Evolutionary conservation across 305 asterid genomes (phyloP), one percentile per base, ranked within the genome.

Genomic region (Rubia peregrina): DNA sequence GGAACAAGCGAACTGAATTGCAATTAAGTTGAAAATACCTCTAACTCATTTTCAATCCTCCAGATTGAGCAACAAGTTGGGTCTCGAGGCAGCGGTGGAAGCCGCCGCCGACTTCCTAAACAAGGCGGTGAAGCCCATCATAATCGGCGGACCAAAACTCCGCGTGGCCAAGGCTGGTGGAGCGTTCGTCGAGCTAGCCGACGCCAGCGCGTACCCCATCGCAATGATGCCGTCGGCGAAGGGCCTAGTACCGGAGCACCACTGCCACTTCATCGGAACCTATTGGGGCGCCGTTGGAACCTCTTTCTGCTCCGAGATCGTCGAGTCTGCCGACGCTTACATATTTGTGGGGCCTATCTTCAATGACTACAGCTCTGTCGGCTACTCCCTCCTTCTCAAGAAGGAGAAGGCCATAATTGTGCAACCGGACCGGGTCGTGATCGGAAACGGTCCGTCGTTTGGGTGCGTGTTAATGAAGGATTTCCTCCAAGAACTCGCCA

Each of bases 281-380:
- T 84, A 84, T 12, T 84, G 89, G 89, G 89, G 89, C 4, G 89
- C 84, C 1, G 82, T 82, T 3, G 72, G 89, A 76, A 76, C 89
- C 4, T 57, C 86, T 24, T 85, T 82, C 51, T 85, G 89, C 7
- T 81, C 82, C 1, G 89, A 85, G 67, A 85, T 85, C 7, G 85
- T 82, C 42, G 89, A 85, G 67, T 85, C 86, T 1, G 85, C 89
- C 7, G 89, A 85, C 36, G 80, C 86, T 17, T 85, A 85, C 68
- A n/a, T 85, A 4, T 85, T 85, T 42, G 84, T 79, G 14, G 89
- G 89, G 9, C 87, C 89, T 6, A 75, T 82, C n/a, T 85, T 85
- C 69, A 82, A 82, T 9, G 89, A 85, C 73, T 85, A 76, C 16
- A 85, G 89, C 61, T 82, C 89, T 2, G 89, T 85, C 40, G 89